A percentile compares a stretch with the other conserved stretches of the same genome.
phyloP scores from a whole-genome alignment of 257 asterid species.

The Oldenlandia corymbosa region DNA sequence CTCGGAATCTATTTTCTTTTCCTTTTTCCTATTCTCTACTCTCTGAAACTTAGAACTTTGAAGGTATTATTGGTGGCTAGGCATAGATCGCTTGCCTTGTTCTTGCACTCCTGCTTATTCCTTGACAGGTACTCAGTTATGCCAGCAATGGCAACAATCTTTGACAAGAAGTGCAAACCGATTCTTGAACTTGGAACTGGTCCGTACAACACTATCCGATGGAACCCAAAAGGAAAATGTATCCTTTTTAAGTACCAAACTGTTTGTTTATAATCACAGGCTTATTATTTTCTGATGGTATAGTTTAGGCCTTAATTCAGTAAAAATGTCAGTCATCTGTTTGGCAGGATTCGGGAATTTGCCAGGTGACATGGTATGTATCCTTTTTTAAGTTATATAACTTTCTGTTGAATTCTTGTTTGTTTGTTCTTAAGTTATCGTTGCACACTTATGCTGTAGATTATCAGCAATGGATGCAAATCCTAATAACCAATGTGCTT shows the following conservation, averaged over 20 bases:
- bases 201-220: conserved; percentile 88
- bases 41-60: background rate
- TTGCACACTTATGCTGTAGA: background rate
- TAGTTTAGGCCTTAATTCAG: conserved; percentile 51
- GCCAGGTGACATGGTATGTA: conserved; percentile 93
- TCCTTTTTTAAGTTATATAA: conserved; percentile 9
- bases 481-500: too few relatives aligned
- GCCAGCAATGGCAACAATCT: conserved; percentile 96
- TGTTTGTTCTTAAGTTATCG: background rate
- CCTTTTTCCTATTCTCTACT: background rate
- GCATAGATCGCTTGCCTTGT: background rate
- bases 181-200: conserved; percentile 93
- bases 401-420: background rate
- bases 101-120: conserved; percentile 17
- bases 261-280: background rate
- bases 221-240: conserved; percentile 98
- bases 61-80: background rate
- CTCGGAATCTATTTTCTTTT: background rate
- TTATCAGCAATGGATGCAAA: background rate
- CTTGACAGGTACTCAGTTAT: conserved; percentile 72
- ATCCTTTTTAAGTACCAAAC: conserved; percentile 46
- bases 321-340: conserved; percentile 59
- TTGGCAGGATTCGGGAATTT: conserved; percentile 98
- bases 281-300: conserved; percentile 1
- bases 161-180: conserved; percentile 90